phyloP scores from a whole-genome alignment of 352 stramenopile genomes.

The Chrysophaeum taylorii region DNA sequence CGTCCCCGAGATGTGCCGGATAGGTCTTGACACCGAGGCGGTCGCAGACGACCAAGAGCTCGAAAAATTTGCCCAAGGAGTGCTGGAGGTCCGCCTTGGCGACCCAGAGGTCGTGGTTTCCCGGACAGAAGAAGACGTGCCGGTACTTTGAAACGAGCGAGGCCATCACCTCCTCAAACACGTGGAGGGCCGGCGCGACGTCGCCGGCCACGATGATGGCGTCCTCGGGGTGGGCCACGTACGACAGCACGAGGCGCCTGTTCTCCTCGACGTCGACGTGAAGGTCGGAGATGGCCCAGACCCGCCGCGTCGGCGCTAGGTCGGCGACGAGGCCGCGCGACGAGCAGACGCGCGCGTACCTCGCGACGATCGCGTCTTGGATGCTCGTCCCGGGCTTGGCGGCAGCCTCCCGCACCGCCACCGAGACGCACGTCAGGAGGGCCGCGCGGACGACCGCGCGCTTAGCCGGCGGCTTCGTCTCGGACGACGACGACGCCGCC shows the following conservation, averaged over 20 bases:
- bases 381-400: too few species aligned
- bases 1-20: too few species aligned
- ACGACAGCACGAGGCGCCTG: neutral
- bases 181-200: neutral
- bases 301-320: neutral
- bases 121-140: neutral
- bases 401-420: too few species aligned
- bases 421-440: too few species aligned
- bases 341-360: too few species aligned
- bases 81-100: neutral
- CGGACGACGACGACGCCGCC: too few species aligned
- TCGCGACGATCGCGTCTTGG: too few species aligned
- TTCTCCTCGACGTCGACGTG: neutral
- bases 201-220: neutral
- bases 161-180: neutral
- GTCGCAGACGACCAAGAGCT: neutral
- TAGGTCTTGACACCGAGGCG: neutral
- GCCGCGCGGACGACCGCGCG: too few species aligned
- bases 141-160: neutral
- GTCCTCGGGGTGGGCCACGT: neutral
- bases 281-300: slow-evolving; percentile 1
- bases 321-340: neutral
- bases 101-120: neutral
- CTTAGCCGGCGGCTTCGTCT: too few species aligned
- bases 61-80: neutral